These are phyloP conservation scores for Aspergillus carlsbadensis DNA, from an alignment of 495 filamentous ascomycete genomes.

Conservation along the genomic window DNA sequence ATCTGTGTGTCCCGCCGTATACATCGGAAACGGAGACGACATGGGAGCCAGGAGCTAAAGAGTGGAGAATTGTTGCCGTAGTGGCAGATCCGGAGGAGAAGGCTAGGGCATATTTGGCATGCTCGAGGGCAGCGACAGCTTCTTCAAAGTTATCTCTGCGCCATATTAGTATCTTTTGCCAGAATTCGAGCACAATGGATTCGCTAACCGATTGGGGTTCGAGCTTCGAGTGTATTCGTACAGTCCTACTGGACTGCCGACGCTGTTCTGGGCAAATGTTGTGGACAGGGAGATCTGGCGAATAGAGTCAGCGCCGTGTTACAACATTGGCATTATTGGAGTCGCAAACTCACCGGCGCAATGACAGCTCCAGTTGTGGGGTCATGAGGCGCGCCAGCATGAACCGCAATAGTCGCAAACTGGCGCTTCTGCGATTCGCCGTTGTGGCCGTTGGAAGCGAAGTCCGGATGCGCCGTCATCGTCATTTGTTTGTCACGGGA, in stretches of 20 bases:
- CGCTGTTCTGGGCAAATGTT: constrained; percentile 82
- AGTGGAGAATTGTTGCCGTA: constrained; percentile 90
- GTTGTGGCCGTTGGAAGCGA: constrained; percentile 27
- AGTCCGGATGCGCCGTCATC: constrained; percentile 15
- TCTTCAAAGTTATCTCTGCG: constrained; percentile 81
- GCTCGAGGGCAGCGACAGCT: constrained; percentile 87
- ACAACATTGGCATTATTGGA: background rate
- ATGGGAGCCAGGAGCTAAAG: constrained; percentile 87
- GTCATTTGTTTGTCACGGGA: constrained; percentile 20
- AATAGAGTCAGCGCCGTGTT: constrained; percentile 7
- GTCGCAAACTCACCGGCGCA: constrained; percentile 57
- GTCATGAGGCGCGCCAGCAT: constrained; percentile 88
- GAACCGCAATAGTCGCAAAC: constrained; percentile 92
- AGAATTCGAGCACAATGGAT: background rate
- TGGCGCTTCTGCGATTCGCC: constrained; percentile 51
- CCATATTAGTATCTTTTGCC: constrained; percentile 12
- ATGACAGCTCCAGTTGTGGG: constrained; percentile 92
- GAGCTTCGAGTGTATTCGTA: constrained; percentile 91
- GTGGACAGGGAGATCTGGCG: constrained; percentile 87
- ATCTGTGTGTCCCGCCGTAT: constrained; percentile 95
- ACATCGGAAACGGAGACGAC: constrained; percentile 95
- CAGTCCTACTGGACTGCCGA: constrained; percentile 78
- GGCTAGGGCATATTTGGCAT: constrained; percentile 88
- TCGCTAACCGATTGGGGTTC: constrained; percentile 78
- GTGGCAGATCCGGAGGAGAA: constrained; percentile 94